Conservation (phyloP, 352 stramenopile species). For the Globisporangium solare region DNA sequence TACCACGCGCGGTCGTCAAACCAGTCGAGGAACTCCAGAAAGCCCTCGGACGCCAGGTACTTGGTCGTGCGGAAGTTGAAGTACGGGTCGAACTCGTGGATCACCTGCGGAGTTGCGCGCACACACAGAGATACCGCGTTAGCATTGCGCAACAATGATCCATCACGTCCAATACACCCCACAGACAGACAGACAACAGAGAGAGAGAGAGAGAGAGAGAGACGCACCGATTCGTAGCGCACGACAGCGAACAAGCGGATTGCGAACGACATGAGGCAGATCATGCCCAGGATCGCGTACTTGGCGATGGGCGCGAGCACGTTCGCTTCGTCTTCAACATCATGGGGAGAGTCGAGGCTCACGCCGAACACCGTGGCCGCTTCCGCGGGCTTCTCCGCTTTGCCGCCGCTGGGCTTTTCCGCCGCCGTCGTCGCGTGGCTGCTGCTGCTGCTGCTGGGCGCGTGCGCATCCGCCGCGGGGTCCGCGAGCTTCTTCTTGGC, state of each 20-base stretch:
- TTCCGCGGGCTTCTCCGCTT: conserved; percentile 8
- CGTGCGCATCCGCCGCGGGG: conserved; percentile 16
- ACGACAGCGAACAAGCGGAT: conserved; percentile 93
- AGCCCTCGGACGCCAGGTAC: conserved; percentile 92
- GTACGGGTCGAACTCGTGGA: conserved; percentile 93
- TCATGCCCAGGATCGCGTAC: conserved; percentile 89
- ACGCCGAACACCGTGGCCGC: conserved; percentile 56
- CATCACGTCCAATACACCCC: neutral
- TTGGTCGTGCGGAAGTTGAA: conserved; percentile 99
- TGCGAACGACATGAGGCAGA: conserved; percentile 91
- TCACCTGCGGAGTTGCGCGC: conserved; percentile 47
- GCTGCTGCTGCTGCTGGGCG: conserved; percentile 6
- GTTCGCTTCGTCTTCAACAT: conserved; percentile 70
- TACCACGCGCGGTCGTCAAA: conserved; percentile 97
- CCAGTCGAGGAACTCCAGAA: conserved; percentile 97
- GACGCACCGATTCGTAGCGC: conserved; percentile 86
- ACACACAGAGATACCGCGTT: conserved; percentile 1
- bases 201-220: neutral
- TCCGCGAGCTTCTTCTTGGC: conserved; percentile 39
- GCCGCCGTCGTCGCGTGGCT: neutral
- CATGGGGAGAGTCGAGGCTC: conserved; percentile 40
- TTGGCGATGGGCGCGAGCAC: conserved; percentile 79
- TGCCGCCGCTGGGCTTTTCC: conserved; percentile 2
- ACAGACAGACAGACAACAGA: neutral
- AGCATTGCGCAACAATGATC: too few relatives aligned